Base-by-base conservation (phyloP, 306 rosid species). In the Carpinus viminea region DNA sequence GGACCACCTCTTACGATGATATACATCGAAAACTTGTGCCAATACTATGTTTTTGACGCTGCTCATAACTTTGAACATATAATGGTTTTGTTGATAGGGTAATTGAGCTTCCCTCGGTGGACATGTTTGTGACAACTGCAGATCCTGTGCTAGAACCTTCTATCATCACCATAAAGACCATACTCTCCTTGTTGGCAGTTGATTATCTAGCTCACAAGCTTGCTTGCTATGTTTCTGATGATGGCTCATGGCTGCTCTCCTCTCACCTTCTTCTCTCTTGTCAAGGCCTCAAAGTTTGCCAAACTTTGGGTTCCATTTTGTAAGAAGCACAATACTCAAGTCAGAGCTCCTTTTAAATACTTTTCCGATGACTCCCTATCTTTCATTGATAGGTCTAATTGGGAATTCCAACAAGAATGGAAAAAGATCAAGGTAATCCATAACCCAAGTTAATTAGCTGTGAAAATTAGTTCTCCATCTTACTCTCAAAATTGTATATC, bases 161-260 rank as follows among this genome's bases (percentile, higher is more conserved):
- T 1, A 88, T 90, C 15, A 82, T 91, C 28, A 91, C 88, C 4
- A 78, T 85, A 48, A 93, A 93, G 69, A 93, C 92, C 0, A 95
- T 87, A 38, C 57, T 93, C 26, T 93, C 97, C 15, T 72, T 93
- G 6, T 76, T 93, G 68, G 93, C 95, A 0, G 80, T 93, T 51
- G 93, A 93, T 82, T 91, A 93, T 26, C 98, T 97, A 5, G 7
- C 93, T 13, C 51, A 87, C 65, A 90, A 86, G 86, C 82, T 93
- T 13, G 93, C 93, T 82, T 91, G 95, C 71, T 93, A 91, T 68
- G 93, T 91, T 4, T 93, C 97, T 0, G 97, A 91, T 75, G 98
- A 93, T 57, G 93, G 93, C 0, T 75, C 97, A 93, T 57, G 93
- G 93, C 0, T 91, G 95, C 31, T 91, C 97, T 5, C 74, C 81